Conservation (phyloP, 2,329 filamentous ascomycete genomes). For the Ophiostoma fasciatum region DNA sequence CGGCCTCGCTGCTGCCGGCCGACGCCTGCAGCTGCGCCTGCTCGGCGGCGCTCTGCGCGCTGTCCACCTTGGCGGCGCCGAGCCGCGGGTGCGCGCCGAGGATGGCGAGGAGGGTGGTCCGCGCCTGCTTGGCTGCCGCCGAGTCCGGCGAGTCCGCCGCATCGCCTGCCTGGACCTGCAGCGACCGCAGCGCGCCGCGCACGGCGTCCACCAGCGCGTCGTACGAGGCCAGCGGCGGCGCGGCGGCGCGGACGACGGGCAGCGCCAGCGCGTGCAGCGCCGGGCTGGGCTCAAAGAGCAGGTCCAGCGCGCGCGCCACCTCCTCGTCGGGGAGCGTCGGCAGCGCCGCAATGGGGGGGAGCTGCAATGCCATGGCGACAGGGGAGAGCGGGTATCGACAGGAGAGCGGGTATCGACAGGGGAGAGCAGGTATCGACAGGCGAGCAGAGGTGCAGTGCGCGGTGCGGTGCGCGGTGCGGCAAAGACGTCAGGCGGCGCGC, state of each 20-base stretch:
- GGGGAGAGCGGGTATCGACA: no score
- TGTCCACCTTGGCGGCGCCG: slow-evolving; percentile 70
- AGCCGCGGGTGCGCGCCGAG: slow-evolving; percentile 72
- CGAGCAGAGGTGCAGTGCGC: no score
- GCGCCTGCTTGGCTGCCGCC: slow-evolving; percentile 23
- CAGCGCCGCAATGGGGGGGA: slow-evolving; percentile 46
- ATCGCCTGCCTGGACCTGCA: no score
- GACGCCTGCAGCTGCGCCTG: slow-evolving; percentile 57
- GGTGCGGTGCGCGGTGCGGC: no score
- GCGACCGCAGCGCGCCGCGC: slow-evolving; percentile 32
- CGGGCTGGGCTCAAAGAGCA: slow-evolving; percentile 70
- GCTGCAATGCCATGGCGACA: no score
- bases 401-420: no score
- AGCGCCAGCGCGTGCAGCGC: slow-evolving; percentile 59
- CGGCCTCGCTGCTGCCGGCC: slow-evolving; percentile 39
- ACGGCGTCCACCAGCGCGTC: slow-evolving; percentile 52
- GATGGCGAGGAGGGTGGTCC: slow-evolving; percentile 50
- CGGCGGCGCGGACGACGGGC: slow-evolving; percentile 41
- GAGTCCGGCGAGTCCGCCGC: slow-evolving; percentile 15
- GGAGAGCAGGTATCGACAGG: no score
- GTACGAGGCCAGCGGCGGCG: slow-evolving; percentile 53
- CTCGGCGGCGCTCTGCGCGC: slow-evolving; percentile 64
- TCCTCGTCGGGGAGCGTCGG: slow-evolving; percentile 37
- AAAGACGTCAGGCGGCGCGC: no score
- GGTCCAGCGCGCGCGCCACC: slow-evolving; percentile 49